Evolutionary conservation across 2,329 filamentous ascomycete genomes (phyloP).

Genomic region (Zymoseptoria passerinii): DNA sequence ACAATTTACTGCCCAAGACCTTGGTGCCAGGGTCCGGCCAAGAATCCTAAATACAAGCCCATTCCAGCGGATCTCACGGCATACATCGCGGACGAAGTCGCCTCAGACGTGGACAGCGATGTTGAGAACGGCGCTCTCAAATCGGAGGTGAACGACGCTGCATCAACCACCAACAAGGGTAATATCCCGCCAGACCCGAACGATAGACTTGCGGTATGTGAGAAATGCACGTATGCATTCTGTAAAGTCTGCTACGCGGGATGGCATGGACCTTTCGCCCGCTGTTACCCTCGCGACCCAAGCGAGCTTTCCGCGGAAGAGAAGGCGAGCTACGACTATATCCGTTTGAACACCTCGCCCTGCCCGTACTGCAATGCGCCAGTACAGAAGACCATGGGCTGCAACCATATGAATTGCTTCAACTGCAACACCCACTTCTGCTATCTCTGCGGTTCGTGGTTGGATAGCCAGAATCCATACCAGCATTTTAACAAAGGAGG

Average conservation of each 20-base stretch:
- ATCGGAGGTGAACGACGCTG: constrained; percentile 4
- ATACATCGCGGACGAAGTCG: constrained; percentile 30
- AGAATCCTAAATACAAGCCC: constrained; percentile 44
- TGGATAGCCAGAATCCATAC: constrained; percentile 75
- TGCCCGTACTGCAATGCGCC: constrained; percentile 83
- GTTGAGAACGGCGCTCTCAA: constrained; percentile 3
- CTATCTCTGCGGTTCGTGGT: constrained; percentile 85
- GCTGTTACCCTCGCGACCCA: constrained; percentile 56
- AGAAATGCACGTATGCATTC: constrained; percentile 85
- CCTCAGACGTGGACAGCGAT: constrained; percentile 29
- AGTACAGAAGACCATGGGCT: constrained; percentile 84
- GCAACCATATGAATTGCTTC: constrained; percentile 94
- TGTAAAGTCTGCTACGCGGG: constrained; percentile 65
- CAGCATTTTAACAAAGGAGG: constrained; percentile 74
- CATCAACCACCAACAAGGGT: constrained; percentile 15
- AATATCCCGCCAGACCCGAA: constrained; percentile 20
- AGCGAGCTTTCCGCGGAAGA: constrained; percentile 75
- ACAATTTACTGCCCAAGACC: constrained; percentile 86
- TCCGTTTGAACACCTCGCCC: constrained; percentile 70
- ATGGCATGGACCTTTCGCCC: constrained; percentile 92
- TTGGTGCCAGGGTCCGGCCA: constrained; percentile 87
- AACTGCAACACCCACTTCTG: constrained; percentile 90
- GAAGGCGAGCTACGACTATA: constrained; percentile 75
- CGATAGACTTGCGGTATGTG: constrained; percentile 72
- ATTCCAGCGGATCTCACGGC: constrained; percentile 35